Percentiles rank a stretch among this genome's conserved stretches.
These are phyloP conservation scores for Barnettozyma botsteinii DNA, from an alignment of 805 yeast species.

Conservation along the genomic window DNA sequence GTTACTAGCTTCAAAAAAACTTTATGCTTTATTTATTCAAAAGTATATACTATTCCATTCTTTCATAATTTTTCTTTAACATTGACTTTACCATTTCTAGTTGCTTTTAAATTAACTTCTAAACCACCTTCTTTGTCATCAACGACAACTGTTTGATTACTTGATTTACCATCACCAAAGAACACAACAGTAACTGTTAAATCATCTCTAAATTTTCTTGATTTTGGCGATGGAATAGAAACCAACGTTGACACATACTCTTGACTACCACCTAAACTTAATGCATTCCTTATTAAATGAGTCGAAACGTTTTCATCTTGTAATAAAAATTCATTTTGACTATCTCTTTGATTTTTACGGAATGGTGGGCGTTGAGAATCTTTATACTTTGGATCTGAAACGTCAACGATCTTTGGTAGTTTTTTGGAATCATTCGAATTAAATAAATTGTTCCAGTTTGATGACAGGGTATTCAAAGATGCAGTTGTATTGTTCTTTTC, in stretches of 20 bases:
- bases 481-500: conserved; percentile 43
- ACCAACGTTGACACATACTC: conserved; percentile 86
- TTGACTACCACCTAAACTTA: conserved; percentile 79
- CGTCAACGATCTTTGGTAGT: conserved; percentile 58
- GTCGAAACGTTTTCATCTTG: conserved; percentile 90
- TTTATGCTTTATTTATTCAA: too few relatives aligned
- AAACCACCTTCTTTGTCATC: conserved; percentile 8
- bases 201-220: conserved; percentile 92
- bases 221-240: conserved; percentile 85
- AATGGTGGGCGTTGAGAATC: conserved; percentile 67
- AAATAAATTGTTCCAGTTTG: conserved; percentile 19
- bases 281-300: conserved; percentile 88
- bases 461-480: conserved; percentile 6
- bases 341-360: conserved; percentile 40
- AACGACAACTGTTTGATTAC: not conserved
- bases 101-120: conserved; percentile 9
- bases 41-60: too few relatives aligned
- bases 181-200: conserved; percentile 93
- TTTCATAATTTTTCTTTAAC: conserved; percentile 1
- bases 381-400: conserved; percentile 52
- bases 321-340: conserved; percentile 42
- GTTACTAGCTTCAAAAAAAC: too few relatives aligned
- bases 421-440: conserved; percentile 32
- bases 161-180: conserved; percentile 50
- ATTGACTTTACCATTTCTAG: conserved; percentile 8